Evolutionary conservation across 2,329 filamentous ascomycete genomes (phyloP).

Genomic region (Aureobasidium leucospermi): DNA sequence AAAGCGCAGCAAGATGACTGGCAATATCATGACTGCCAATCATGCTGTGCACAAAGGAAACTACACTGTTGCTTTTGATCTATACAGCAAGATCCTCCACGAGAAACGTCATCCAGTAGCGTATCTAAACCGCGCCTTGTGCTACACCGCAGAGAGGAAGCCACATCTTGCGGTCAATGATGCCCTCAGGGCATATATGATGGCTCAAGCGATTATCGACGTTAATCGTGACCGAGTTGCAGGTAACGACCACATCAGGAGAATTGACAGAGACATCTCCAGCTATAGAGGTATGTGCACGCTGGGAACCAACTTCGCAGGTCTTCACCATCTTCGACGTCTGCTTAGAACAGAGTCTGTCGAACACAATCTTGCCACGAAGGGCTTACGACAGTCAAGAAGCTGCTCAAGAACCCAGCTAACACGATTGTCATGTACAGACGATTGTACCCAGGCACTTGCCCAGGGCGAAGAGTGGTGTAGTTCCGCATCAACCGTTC

Average conservation of each 20-base stretch:
- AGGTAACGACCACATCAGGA: background rate
- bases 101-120: conserved; percentile 17
- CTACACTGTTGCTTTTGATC: background rate
- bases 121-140: conserved; percentile 23
- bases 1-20: background rate
- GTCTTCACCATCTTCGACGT: background rate
- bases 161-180: conserved; percentile 22
- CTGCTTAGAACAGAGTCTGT: too few species aligned
- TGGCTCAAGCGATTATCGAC: background rate
- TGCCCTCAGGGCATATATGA: conserved; percentile 20
- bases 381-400: too few species aligned
- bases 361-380: too few species aligned
- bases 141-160: conserved; percentile 18
- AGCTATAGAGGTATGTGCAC: background rate
- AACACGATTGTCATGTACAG: background rate
- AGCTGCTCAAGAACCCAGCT: too few species aligned
- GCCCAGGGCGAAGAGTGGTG: background rate
- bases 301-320: background rate
- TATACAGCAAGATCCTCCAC: background rate
- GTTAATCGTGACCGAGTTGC: background rate
- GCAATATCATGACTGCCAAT: background rate
- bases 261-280: background rate
- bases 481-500: background rate
- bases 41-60: background rate
- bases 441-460: background rate